Conservation (phyloP, 139 green algal species). For the Eudorina sp. region DNA sequence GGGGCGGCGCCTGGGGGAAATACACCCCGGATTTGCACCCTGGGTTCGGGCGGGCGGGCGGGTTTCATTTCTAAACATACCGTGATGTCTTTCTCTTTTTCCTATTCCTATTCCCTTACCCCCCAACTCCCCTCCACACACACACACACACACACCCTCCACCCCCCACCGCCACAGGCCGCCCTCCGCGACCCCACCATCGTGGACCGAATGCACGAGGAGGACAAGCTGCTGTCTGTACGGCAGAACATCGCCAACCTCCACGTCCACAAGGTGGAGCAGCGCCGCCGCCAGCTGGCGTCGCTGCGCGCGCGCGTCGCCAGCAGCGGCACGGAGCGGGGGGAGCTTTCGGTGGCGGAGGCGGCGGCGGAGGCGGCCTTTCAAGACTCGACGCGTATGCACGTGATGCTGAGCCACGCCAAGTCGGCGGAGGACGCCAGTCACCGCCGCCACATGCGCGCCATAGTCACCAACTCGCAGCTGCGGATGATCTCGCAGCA, state of each 20-base stretch:
- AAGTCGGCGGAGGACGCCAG: conserved; percentile 16
- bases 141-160: too few species aligned
- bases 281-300: neutral
- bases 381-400: conserved; percentile 27
- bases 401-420: conserved; percentile 31
- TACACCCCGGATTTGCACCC: neutral
- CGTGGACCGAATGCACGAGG: conserved; percentile 16
- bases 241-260: conserved; percentile 13
- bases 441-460: conserved; percentile 44
- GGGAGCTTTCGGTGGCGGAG: conserved; percentile 44
- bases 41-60: too few species aligned
- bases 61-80: too few species aligned
- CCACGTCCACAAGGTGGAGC: conserved; percentile 30
- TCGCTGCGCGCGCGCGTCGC: neutral
- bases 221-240: conserved; percentile 22
- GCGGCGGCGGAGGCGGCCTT: conserved; percentile 33
- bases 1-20: neutral
- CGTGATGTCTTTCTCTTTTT: too few species aligned
- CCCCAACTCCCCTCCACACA: too few species aligned
- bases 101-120: too few species aligned
- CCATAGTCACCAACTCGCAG: conserved; percentile 56
- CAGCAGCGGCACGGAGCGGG: conserved; percentile 11
- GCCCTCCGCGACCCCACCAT: conserved; percentile 44
- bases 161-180: too few species aligned
- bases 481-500: conserved; percentile 44